Evolutionary conservation across 257 asterid genomes (phyloP).

Genomic region (Misopates orontium): DNA sequence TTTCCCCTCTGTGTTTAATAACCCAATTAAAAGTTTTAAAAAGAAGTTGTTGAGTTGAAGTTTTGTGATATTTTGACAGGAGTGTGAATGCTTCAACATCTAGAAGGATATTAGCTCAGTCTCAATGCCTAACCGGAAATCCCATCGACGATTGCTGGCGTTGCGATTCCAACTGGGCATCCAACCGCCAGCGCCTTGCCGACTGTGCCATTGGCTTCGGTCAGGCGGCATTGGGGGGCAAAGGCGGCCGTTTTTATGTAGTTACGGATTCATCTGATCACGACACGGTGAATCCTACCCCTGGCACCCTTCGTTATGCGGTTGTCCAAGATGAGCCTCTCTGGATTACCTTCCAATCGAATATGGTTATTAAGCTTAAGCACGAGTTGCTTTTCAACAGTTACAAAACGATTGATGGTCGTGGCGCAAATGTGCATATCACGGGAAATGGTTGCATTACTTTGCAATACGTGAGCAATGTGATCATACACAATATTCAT

Average conservation of each 20-base stretch:
- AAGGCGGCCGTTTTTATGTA: constrained; percentile 66
- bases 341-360: constrained; percentile 67
- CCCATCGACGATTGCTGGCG: constrained; percentile 99
- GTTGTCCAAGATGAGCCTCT: constrained; percentile 89
- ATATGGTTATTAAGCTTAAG: constrained; percentile 70
- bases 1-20: not conserved
- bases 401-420: constrained; percentile 80
- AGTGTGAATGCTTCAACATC: constrained; percentile 61
- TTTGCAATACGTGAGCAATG: constrained; percentile 66
- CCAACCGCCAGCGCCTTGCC: constrained; percentile 73
- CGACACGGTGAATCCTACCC: constrained; percentile 64
- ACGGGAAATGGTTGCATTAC: constrained; percentile 89
- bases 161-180: constrained; percentile 72
- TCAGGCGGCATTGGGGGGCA: constrained; percentile 67
- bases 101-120: constrained; percentile 41
- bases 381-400: constrained; percentile 75
- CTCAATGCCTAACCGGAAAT: constrained; percentile 85
- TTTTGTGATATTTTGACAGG: constrained; percentile 36
- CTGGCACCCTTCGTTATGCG: constrained; percentile 84
- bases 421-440: constrained; percentile 75
- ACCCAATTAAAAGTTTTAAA: not conserved
- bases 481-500: constrained; percentile 69
- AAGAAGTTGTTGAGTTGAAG: too few species aligned
- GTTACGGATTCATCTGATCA: constrained; percentile 80
- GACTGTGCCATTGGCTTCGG: constrained; percentile 88